Percentiles rank a stretch among this genome's conserved stretches.
Evolutionary conservation across 306 rosid genomes (phyloP).

Genomic region (Citrullus mucosospermus): DNA sequence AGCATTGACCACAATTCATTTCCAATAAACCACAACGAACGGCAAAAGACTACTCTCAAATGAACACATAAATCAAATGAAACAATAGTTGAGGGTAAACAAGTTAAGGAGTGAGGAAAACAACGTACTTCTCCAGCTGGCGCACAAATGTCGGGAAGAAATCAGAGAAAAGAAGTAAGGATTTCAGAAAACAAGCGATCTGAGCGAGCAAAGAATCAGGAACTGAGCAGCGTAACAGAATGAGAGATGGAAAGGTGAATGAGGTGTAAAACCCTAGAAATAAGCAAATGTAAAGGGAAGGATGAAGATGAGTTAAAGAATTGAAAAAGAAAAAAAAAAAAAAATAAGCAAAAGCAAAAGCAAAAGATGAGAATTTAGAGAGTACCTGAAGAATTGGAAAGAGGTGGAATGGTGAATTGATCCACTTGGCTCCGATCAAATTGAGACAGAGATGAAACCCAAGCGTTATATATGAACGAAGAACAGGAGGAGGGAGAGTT

Average conservation of each 20-base stretch:
- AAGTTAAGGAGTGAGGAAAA: not conserved
- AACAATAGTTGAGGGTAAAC: not conserved
- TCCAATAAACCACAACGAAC: not conserved
- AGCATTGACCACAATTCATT: not conserved
- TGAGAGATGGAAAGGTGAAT: not conserved
- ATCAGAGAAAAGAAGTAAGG: not conserved
- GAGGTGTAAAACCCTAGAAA: not conserved
- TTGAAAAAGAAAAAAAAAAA: not conserved
- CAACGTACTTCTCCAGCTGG: not conserved
- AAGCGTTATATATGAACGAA: not conserved
- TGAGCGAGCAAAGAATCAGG: not conserved
- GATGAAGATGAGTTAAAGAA: not conserved
- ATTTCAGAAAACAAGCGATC: not conserved
- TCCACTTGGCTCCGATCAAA: not conserved
- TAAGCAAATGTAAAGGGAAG: not conserved
- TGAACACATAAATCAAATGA: not conserved
- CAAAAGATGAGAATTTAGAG: not conserved
- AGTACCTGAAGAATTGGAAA: not conserved
- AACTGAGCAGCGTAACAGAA: not conserved
- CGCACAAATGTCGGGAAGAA: not conserved
- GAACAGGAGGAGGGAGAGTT: not conserved
- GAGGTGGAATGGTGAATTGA: not conserved
- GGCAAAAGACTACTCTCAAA: not conserved
- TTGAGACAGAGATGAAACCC: not conserved
- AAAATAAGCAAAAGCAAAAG: too few relatives aligned